Conservation (phyloP, 169 alveolate genomes). For the Eimeria tenella region DNA sequence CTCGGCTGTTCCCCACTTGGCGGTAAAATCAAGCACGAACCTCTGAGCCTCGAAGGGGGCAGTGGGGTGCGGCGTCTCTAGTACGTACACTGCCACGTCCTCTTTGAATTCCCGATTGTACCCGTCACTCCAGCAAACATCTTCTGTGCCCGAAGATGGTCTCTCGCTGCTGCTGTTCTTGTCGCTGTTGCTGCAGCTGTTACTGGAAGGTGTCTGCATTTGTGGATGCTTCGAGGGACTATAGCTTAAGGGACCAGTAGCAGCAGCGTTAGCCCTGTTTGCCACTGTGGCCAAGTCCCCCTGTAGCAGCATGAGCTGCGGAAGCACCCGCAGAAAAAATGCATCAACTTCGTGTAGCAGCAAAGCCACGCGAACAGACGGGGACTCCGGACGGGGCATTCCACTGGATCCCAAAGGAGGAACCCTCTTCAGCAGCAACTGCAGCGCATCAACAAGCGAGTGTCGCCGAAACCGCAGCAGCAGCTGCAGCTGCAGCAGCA, state of each 20-base stretch:
- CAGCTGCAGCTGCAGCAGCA: slow-evolving; percentile 70
- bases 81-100: slow-evolving; percentile 45
- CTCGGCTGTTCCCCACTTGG: slow-evolving; percentile 27
- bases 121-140: neutral
- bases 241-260: neutral
- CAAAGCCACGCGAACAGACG: slow-evolving; percentile 23
- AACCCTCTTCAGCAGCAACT: slow-evolving; percentile 16
- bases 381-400: slow-evolving; percentile 24
- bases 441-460: slow-evolving; percentile 53
- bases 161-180: neutral
- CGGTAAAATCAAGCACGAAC: neutral
- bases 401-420: slow-evolving; percentile 13
- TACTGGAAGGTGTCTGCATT: neutral
- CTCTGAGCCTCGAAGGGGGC: slow-evolving; percentile 62
- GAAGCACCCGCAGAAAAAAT: slow-evolving; percentile 52
- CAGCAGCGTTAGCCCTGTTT: slow-evolving; percentile 5
- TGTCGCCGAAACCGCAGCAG: slow-evolving; percentile 53
- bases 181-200: neutral
- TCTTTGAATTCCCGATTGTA: neutral
- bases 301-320: slow-evolving; percentile 41
- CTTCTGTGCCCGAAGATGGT: neutral
- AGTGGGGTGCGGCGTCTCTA: slow-evolving; percentile 63
- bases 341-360: slow-evolving; percentile 61
- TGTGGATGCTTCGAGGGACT: neutral
- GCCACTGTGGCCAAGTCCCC: slow-evolving; percentile 46